Conservation (phyloP, 164 flowering plant genomes). For the Litsea cubeba region DNA sequence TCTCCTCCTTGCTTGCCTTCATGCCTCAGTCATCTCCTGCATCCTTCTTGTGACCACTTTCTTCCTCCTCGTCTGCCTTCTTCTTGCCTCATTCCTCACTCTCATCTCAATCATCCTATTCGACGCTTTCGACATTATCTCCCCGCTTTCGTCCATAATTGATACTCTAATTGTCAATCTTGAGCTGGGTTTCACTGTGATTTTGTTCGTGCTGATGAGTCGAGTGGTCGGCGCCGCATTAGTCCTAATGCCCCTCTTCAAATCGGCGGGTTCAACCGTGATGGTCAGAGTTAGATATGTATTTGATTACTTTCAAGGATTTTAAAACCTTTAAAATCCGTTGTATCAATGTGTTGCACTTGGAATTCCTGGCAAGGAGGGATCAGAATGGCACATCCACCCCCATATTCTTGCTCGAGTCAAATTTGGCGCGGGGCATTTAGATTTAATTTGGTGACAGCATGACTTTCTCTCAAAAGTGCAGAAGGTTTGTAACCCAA, state of each 20-base stretch:
- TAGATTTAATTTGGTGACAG: too few species aligned
- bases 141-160: slow-evolving; percentile 3
- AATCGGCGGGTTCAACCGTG: background rate
- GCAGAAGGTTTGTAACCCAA: too few species aligned
- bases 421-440: too few species aligned
- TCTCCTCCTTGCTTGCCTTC: slow-evolving; percentile 26
- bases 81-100: slow-evolving; percentile 17
- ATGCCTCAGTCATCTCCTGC: slow-evolving; percentile 28
- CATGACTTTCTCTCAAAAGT: too few species aligned
- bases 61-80: slow-evolving; percentile 17
- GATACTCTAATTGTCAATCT: slow-evolving; percentile 17
- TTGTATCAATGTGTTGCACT: too few species aligned
- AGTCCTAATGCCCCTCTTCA: slow-evolving; percentile 9
- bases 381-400: too few species aligned
- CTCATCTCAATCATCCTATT: slow-evolving; percentile 23
- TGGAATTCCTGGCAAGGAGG: too few species aligned
- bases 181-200: slow-evolving; percentile 26
- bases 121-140: slow-evolving; percentile 12
- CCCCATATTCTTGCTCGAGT: too few species aligned
- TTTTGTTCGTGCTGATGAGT: slow-evolving; percentile 8
- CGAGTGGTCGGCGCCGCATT: slow-evolving; percentile 9
- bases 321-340: too few species aligned
- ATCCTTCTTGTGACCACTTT: slow-evolving; percentile 15
- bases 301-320: background rate
- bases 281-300: background rate